Evolutionary conservation across 2,329 filamentous ascomycete genomes (phyloP).

Genomic region (Chaetoscypha palmicola): DNA sequence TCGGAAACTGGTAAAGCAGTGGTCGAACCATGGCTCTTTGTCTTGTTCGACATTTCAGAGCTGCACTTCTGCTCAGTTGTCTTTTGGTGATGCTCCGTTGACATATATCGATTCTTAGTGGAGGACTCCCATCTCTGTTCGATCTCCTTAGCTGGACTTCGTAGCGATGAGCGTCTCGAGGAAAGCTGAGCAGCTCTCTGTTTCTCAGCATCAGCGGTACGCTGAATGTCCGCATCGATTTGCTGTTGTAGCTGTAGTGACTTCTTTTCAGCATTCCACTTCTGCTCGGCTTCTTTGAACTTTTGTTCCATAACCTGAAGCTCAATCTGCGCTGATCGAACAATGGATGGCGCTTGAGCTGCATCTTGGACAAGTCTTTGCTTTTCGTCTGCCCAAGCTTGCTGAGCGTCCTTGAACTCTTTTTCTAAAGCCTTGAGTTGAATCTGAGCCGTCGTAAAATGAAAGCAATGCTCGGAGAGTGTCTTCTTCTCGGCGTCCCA

Average conservation of each 20-base stretch:
- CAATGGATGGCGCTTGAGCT: neutral
- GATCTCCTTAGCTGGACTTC: neutral
- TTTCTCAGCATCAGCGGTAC: neutral
- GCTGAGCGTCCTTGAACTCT: neutral
- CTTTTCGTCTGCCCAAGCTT: neutral
- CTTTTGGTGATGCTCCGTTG: neutral
- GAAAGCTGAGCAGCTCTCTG: neutral
- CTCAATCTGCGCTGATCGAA: neutral
- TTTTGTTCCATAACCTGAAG: neutral
- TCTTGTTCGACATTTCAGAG: no score
- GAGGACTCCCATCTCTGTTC: neutral
- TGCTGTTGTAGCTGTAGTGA: neutral
- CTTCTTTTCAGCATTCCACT: neutral
- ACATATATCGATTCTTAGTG: neutral
- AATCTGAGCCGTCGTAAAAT: neutral
- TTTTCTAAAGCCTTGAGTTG: neutral
- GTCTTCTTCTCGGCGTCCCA: constrained; percentile 2
- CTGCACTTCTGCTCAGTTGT: no score
- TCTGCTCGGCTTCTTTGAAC: neutral
- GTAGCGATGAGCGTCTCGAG: neutral
- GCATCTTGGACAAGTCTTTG: neutral
- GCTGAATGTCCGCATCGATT: neutral
- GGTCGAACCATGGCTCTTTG: no score
- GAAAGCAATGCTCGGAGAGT: neutral
- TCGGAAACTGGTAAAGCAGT: no score